phyloP scores from a whole-genome alignment of 2,329 filamentous ascomycete species.

The Curvularia verruculosa region DNA sequence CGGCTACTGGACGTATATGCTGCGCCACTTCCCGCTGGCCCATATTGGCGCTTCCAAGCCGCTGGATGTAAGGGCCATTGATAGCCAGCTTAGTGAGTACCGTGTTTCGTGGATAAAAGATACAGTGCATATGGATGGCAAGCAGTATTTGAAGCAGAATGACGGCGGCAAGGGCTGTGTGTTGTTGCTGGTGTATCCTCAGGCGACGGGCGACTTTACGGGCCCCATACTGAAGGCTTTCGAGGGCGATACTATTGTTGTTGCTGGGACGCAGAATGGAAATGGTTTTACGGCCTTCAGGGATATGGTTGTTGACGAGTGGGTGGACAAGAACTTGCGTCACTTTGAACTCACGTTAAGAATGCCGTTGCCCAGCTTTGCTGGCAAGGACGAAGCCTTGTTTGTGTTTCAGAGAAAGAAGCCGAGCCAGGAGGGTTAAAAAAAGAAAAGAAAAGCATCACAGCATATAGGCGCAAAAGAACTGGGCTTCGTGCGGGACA shows the following conservation, averaged over 20 bases:
- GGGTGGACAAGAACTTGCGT: slow-evolving; percentile 63
- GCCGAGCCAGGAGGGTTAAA: not conserved
- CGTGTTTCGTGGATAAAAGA: slow-evolving; percentile 72
- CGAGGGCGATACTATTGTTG: slow-evolving; percentile 67
- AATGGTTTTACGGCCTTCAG: slow-evolving; percentile 77
- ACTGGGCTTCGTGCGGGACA: slow-evolving; percentile 1
- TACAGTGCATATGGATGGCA: slow-evolving; percentile 67
- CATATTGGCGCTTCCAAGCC: slow-evolving; percentile 61
- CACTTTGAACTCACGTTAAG: slow-evolving; percentile 67
- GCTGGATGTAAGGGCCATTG: slow-evolving; percentile 65
- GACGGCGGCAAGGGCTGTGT: slow-evolving; percentile 61
- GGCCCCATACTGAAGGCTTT: slow-evolving; percentile 66
- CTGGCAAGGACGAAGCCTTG: slow-evolving; percentile 76
- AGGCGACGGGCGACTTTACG: slow-evolving; percentile 72
- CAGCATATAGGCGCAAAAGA: not conserved
- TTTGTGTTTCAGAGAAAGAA: slow-evolving; percentile 64
- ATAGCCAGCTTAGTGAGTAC: slow-evolving; percentile 72
- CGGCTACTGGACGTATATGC: slow-evolving; percentile 77
- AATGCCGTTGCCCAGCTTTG: slow-evolving; percentile 74
- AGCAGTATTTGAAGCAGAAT: slow-evolving; percentile 58
- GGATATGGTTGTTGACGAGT: slow-evolving; percentile 68
- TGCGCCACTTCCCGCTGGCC: slow-evolving; percentile 69
- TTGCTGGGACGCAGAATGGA: slow-evolving; percentile 74
- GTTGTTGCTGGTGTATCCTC: slow-evolving; percentile 74
- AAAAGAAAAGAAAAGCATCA: not conserved